Conservation (phyloP, 2,329 filamentous ascomycete species). For the Shiraia bambusicola region DNA sequence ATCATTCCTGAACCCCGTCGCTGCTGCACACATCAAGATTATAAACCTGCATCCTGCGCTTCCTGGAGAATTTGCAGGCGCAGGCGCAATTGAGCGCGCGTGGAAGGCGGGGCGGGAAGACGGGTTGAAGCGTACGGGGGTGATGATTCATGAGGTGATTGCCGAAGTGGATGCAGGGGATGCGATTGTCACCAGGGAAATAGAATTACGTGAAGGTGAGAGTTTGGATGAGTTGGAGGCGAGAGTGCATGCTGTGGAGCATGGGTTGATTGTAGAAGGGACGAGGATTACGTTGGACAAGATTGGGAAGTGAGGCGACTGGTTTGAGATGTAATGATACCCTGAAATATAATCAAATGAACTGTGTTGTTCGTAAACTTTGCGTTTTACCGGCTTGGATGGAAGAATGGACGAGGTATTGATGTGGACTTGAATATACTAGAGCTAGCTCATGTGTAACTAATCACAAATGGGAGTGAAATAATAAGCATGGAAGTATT, state of each 20-base stretch:
- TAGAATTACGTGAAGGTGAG: constrained; percentile 61
- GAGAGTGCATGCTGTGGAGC: constrained; percentile 75
- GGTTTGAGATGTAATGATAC: neutral
- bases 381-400: too few relatives aligned
- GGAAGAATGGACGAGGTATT: too few relatives aligned
- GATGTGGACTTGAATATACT: too few relatives aligned
- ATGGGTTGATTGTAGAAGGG: constrained; percentile 76
- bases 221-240: constrained; percentile 65
- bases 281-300: constrained; percentile 55
- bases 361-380: neutral
- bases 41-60: constrained; percentile 83
- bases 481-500: too few relatives aligned
- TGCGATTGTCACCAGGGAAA: constrained; percentile 69
- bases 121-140: constrained; percentile 68
- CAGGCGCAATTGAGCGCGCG: constrained; percentile 74
- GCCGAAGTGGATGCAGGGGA: constrained; percentile 75
- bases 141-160: constrained; percentile 86
- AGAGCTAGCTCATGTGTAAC: too few relatives aligned
- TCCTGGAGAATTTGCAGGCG: constrained; percentile 74
- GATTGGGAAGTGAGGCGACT: constrained; percentile 18
- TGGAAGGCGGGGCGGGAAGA: constrained; percentile 71
- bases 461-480: too few relatives aligned
- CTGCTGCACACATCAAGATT: constrained; percentile 62
- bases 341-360: neutral
- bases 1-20: constrained; percentile 69